Percentiles rank a stretch among this genome's conserved stretches.
These are phyloP conservation scores for Neofusicoccum kwambonambiense DNA, from an alignment of 2,329 filamentous ascomycete genomes.

Conservation along the genomic window DNA sequence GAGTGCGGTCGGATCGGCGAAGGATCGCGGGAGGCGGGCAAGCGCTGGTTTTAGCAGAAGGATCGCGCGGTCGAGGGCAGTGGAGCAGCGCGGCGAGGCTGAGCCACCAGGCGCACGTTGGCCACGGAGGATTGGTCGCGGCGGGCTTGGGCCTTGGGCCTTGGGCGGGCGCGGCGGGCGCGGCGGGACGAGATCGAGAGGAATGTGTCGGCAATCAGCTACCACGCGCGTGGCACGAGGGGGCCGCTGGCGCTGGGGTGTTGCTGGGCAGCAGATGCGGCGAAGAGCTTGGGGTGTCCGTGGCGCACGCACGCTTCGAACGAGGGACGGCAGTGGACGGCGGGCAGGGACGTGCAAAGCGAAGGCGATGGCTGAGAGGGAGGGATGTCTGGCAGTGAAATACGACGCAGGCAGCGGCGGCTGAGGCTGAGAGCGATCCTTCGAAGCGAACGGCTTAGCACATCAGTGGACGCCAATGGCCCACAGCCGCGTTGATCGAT, in stretches of 20 bases:
- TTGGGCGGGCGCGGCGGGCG: background rate
- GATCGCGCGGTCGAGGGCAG: background rate
- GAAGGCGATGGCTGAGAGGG: conserved; percentile 2
- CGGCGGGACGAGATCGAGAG: background rate
- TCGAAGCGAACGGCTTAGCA: conserved; percentile 12
- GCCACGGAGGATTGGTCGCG: background rate
- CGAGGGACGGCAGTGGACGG: background rate
- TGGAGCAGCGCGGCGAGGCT: background rate
- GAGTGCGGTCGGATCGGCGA: background rate
- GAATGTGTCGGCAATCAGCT: background rate
- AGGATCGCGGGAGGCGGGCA: background rate
- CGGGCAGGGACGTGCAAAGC: background rate
- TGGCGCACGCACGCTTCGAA: background rate
- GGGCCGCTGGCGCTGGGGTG: background rate
- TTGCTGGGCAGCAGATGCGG: background rate
- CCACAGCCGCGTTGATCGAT: background rate
- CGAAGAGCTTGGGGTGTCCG: background rate
- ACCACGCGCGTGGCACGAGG: background rate
- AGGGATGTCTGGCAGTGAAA: background rate
- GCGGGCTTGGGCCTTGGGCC: background rate
- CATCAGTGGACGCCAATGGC: background rate
- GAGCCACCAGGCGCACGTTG: background rate
- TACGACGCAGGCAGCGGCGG: conserved; percentile 16
- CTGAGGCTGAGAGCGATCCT: conserved; percentile 16
- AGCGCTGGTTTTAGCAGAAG: background rate